These are phyloP conservation scores for Xylaria sp. DNA, from an alignment of 2,329 filamentous ascomycete genomes.

Conservation along the genomic window DNA sequence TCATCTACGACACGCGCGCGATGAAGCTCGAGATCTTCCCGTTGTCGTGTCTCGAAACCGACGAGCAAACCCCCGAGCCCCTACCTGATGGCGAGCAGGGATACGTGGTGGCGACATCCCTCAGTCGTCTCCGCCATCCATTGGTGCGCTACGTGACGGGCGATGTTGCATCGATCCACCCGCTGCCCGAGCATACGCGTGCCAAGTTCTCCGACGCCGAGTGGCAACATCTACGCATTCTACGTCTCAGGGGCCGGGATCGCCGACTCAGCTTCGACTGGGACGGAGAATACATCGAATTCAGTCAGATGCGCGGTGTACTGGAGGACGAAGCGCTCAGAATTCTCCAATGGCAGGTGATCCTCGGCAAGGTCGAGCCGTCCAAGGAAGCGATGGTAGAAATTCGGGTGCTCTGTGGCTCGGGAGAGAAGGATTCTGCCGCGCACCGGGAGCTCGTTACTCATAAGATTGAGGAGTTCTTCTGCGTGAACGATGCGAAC, in stretches of 20 bases:
- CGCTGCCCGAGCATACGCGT: slow-evolving; percentile 30
- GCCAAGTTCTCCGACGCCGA: slow-evolving; percentile 21
- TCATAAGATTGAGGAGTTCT: neutral
- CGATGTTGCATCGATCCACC: slow-evolving; percentile 38
- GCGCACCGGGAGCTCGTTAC: neutral
- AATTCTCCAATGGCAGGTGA: slow-evolving; percentile 40
- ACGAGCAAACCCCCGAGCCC: neutral
- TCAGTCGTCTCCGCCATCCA: slow-evolving; percentile 39
- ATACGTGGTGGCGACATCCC: slow-evolving; percentile 38
- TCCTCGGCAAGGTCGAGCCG: slow-evolving; percentile 31
- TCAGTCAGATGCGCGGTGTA: slow-evolving; percentile 22
- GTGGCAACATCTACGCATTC: slow-evolving; percentile 29
- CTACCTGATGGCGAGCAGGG: slow-evolving; percentile 34
- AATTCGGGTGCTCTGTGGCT: slow-evolving; percentile 13
- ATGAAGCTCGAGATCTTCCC: slow-evolving; percentile 37
- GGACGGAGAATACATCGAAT: slow-evolving; percentile 37
- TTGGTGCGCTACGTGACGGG: slow-evolving; percentile 41
- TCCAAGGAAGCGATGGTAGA: slow-evolving; percentile 7
- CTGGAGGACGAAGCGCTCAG: slow-evolving; percentile 24
- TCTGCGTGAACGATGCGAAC: slow-evolving; percentile 8
- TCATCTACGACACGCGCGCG: slow-evolving; percentile 36
- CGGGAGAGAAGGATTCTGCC: neutral
- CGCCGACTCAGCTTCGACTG: slow-evolving; percentile 40
- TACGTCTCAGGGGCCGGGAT: slow-evolving; percentile 39
- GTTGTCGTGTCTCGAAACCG: slow-evolving; percentile 11